Percentiles rank a stretch among this genome's conserved stretches.
These are phyloP conservation scores for Gracilaria caudata DNA, from an alignment of 23 red algal genomes.

Conservation along the genomic window DNA sequence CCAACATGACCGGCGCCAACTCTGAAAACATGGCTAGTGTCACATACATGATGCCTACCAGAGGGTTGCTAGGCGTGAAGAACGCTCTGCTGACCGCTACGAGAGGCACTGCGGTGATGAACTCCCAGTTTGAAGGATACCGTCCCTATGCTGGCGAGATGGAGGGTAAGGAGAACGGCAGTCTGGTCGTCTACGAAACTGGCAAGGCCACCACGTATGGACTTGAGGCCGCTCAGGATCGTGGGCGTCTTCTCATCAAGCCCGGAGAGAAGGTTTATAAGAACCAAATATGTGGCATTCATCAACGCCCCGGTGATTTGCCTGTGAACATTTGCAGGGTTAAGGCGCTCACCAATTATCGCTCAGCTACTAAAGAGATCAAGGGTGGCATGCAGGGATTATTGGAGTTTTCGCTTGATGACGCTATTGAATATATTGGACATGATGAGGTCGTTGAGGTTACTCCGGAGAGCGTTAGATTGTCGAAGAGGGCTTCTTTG, in stretches of 20 bases:
- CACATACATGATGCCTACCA: conserved; percentile 79
- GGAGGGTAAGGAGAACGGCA: conserved; percentile 78
- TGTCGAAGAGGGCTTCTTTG: conserved; percentile 51
- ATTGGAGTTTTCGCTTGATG: conserved; percentile 83
- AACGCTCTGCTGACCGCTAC: conserved; percentile 91
- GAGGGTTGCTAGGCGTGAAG: conserved; percentile 91
- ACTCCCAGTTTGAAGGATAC: conserved; percentile 80
- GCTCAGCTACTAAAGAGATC: conserved; percentile 74
- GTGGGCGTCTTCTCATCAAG: conserved; percentile 67
- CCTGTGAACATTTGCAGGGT: conserved; percentile 78
- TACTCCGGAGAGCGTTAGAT: conserved; percentile 76
- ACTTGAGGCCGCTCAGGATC: conserved; percentile 84
- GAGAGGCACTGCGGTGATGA: conserved; percentile 83
- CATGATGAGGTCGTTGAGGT: conserved; percentile 87
- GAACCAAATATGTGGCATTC: conserved; percentile 91
- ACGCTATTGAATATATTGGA: conserved; percentile 90
- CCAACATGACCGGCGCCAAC: conserved; percentile 78
- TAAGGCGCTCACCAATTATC: conserved; percentile 91
- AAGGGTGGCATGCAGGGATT: conserved; percentile 76
- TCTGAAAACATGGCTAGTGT: conserved; percentile 69
- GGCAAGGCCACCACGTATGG: conserved; percentile 84
- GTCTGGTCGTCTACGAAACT: conserved; percentile 77
- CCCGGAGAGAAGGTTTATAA: conserved; percentile 87
- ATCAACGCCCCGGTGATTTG: conserved; percentile 79
- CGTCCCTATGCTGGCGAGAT: conserved; percentile 81